Conservation (phyloP, 2,329 filamentous ascomycete species). For the Leptographium procerum region DNA sequence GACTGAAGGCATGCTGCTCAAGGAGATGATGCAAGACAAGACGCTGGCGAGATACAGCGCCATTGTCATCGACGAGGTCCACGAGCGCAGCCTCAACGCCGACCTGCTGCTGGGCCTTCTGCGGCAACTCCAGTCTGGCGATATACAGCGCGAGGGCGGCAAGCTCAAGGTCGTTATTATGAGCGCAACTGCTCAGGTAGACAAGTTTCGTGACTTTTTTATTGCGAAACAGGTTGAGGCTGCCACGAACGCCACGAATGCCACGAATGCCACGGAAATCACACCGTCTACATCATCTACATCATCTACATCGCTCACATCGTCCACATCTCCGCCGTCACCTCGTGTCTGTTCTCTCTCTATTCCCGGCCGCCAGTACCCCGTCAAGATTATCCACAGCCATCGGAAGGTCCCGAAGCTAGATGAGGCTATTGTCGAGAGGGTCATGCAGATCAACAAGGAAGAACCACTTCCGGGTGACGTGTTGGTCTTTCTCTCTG, state of each 20-base stretch:
- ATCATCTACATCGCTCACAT: not conserved
- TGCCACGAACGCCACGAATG: too few relatives aligned
- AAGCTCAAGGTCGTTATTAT: slow-evolving; percentile 86
- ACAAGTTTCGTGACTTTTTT: slow-evolving; percentile 70
- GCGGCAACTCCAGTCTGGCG: slow-evolving; percentile 47
- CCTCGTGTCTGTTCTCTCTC: slow-evolving; percentile 34
- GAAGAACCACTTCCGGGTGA: slow-evolving; percentile 89
- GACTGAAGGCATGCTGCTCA: slow-evolving; percentile 91
- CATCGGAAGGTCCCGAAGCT: slow-evolving; percentile 67
- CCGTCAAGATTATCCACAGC: slow-evolving; percentile 69
- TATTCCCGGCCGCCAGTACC: slow-evolving; percentile 79
- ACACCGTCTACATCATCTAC: not conserved
- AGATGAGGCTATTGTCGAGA: slow-evolving; percentile 68
- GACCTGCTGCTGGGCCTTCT: slow-evolving; percentile 85
- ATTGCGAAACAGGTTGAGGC: too few relatives aligned
- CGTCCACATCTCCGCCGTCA: not conserved
- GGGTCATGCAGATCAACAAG: slow-evolving; percentile 75
- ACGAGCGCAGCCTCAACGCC: slow-evolving; percentile 90
- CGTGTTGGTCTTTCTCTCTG: slow-evolving; percentile 82
- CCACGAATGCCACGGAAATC: too few relatives aligned
- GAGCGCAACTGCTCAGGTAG: slow-evolving; percentile 91
- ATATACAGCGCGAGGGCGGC: slow-evolving; percentile 43
- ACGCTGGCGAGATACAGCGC: slow-evolving; percentile 76
- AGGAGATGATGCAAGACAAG: slow-evolving; percentile 83
- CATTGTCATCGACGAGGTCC: slow-evolving; percentile 89